Evolutionary conservation across 192 early-diverging fungal species (phyloP), one percentile per base, ranked within the genome.

Genomic region (Coemansia sp.): DNA sequence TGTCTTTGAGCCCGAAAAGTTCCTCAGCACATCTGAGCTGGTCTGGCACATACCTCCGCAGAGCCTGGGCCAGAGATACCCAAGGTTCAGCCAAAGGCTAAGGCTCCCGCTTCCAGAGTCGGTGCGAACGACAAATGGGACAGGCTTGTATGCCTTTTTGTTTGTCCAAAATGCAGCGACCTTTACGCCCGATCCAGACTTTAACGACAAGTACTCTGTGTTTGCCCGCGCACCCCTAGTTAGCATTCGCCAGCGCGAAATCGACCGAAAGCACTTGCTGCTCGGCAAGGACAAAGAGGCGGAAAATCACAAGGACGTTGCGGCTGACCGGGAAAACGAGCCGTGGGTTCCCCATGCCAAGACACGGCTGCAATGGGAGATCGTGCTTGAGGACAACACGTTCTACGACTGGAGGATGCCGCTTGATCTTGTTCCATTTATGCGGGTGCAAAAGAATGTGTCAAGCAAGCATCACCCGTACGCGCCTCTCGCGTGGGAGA

Each of bases 401-500:
- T 81, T 81, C 54, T 57, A 57, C 42, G 69, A 63, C 36, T 75
- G 73, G 73, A 39, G 51, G n/a, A 55, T 75, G 25, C 78, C 78
- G 27, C 58, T 61, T 30, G 78, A 81, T 48, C 49, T 81, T 18
- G 64, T 54, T 20, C 72, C 72, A 16, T 62, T 64, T 18, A 10
- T 81, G 36, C 56, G 67, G 0, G 58, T 72, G 23, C 42, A 34
- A 16, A 63, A 53, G 55, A 5, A 45, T 8, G 19, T 23, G 0
- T 25, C 18, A 5, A 55, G 28, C 18, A 51, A 49, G 11, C 47
- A 60, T 18, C 47, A 46, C 51, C 69, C 68, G 4, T 84, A 84
- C 47, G 61, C 73, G 4, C 83, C 83, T 28, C 60, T 84, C n/a
- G 18, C 69, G 34, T 75, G 74, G 67, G 75, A 74, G 52, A 84